Evolutionary conservation across 371 early-diverging fungal genomes (phyloP).

Genomic region (Rhizopus arrhizus): DNA sequence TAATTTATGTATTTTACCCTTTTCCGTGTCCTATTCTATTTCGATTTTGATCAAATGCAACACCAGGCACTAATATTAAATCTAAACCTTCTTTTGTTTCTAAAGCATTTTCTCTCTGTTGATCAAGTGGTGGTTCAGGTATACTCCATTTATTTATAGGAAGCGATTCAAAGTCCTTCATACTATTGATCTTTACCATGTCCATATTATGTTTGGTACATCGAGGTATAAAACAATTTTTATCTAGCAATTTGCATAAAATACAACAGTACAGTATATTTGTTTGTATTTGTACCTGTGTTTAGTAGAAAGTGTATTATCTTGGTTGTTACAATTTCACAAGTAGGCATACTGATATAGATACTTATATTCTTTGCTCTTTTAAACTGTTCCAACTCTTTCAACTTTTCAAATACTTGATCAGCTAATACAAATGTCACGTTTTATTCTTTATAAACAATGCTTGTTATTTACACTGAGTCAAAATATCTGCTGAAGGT

Average conservation of each 20-base stretch:
- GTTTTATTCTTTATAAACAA: background rate
- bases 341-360: constrained; percentile 66
- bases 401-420: constrained; percentile 51
- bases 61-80: constrained; percentile 68
- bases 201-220: constrained; percentile 68
- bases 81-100: constrained; percentile 57
- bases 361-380: constrained; percentile 58
- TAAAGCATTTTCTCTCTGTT: constrained; percentile 57
- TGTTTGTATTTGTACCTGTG: constrained; percentile 24
- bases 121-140: constrained; percentile 62
- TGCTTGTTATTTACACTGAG: constrained; percentile 41
- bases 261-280: background rate
- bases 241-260: constrained; percentile 39
- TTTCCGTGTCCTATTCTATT: constrained; percentile 75
- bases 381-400: constrained; percentile 49
- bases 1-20: constrained; percentile 48
- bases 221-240: constrained; percentile 68
- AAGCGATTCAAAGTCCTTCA: constrained; percentile 61
- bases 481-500: constrained; percentile 31
- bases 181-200: constrained; percentile 66
- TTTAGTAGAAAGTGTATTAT: constrained; percentile 57
- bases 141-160: constrained; percentile 72
- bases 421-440: constrained; percentile 34
- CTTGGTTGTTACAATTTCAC: constrained; percentile 61
- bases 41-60: constrained; percentile 66